These are phyloP conservation scores for Fusarium nygamai DNA, from an alignment of 2,329 filamentous ascomycete genomes.

Conservation along the genomic window DNA sequence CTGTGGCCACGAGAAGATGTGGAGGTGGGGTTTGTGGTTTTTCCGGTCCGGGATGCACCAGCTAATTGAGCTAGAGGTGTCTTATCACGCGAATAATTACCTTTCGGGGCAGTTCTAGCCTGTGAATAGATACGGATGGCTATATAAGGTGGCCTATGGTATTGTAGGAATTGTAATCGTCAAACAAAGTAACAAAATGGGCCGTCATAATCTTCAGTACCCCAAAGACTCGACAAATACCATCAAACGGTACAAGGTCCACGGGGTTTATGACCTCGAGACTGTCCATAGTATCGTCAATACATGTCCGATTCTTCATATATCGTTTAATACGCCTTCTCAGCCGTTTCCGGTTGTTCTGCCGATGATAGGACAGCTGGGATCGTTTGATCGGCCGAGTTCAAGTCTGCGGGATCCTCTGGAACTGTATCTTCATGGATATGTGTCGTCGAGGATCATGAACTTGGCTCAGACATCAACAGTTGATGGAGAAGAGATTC, in stretches of 20 bases:
- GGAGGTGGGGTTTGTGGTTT: constrained; percentile 35
- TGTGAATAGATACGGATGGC: neutral
- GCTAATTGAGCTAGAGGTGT: neutral
- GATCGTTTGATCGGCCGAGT: constrained; percentile 72
- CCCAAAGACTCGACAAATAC: constrained; percentile 72
- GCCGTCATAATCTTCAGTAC: constrained; percentile 62
- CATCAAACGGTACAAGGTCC: constrained; percentile 72
- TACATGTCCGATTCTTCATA: constrained; percentile 77
- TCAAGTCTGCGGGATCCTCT: constrained; percentile 71
- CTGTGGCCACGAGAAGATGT: constrained; percentile 36
- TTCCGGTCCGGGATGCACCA: constrained; percentile 9
- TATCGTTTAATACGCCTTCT: constrained; percentile 74
- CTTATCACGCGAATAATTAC: constrained; percentile 7
- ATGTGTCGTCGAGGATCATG: constrained; percentile 82
- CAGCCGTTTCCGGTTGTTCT: constrained; percentile 80
- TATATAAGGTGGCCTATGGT: neutral
- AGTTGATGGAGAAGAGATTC: neutral
- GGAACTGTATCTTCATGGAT: constrained; percentile 85
- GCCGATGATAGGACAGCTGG: constrained; percentile 89
- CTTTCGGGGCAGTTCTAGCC: constrained; percentile 17
- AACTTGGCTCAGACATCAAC: constrained; percentile 58
- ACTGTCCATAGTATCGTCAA: constrained; percentile 82
- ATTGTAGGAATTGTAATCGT: neutral
- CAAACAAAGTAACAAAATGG: constrained; percentile 41
- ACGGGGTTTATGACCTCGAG: constrained; percentile 75